Base-by-base conservation (phyloP, 2,329 filamentous ascomycete genomes). In the Cadophora malorum region DNA sequence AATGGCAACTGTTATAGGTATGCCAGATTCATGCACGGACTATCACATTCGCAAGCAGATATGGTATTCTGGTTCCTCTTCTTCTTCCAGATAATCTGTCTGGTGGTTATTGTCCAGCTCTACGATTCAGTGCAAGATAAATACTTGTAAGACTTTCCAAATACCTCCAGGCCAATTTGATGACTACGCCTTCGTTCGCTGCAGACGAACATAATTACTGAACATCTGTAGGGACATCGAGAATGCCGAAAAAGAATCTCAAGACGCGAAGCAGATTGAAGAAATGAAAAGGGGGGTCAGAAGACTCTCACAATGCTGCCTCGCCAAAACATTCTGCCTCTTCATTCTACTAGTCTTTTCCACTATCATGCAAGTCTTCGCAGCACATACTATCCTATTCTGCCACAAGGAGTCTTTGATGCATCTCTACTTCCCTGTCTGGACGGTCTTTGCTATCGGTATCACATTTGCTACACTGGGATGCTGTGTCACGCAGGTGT, bases 61-160 rank as follows among this genome's bases (percentile, higher is more conserved):
- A 74, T 80, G 16, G 76, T 84, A 38, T 84, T 83, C 75, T 84
- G 81, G 81, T 16, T 61, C 6, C 41, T 66, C 4, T 73, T 75
- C n/a, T 67, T 83, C 65, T 83, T 84, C 69, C 73, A 80, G 25
- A 74, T 78, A 28, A 81, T 83, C 66, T 71, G 83, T 0, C 61
- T 81, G 10, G 73, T 83, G 4, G 74, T 83, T 4, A 83, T 82
- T 62, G 63, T 80, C 12, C 21, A 49, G 21, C 14, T 65, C 31
- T 66, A 63, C 21, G 49, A 55, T 14, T 25, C 28, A 19, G 49
- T 63, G 19, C 28, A 50, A 41, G 31, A 35, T 31, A 55, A 45
- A 45, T 53, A 38, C 49, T 10, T 9, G 61, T 63, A 63, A 41
- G 49, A 25, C 19, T 5, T 28, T 19, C 4, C 23, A 14, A 14